A percentile compares a stretch with the other conserved stretches of the same genome.
Evolutionary conservation across 176 grass and related monocot species (phyloP).

Genomic region (Poa pratensis): DNA sequence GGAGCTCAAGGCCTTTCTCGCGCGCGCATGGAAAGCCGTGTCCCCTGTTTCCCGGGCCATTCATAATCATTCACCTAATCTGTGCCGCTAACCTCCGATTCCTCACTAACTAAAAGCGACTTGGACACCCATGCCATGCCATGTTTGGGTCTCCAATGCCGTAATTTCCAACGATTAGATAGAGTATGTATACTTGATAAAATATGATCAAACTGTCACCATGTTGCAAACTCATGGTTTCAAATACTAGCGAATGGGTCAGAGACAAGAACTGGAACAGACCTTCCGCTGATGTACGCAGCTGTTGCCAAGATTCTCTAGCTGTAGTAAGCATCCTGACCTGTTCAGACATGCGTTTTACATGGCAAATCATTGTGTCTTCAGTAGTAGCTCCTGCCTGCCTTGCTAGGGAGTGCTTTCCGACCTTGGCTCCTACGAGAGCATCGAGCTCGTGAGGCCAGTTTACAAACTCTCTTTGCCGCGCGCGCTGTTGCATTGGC

Average conservation of each 20-base stretch:
- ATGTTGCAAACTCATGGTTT: background rate
- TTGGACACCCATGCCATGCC: background rate
- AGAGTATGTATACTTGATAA: background rate
- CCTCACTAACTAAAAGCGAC: constrained; percentile 55
- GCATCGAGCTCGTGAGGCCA: background rate
- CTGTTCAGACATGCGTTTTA: constrained; percentile 19
- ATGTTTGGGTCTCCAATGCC: background rate
- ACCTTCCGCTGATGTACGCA: constrained; percentile 3
- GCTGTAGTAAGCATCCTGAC: background rate
- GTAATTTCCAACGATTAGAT: constrained; percentile 5
- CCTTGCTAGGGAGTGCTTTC: constrained; percentile 25
- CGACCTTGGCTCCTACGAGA: constrained; percentile 27
- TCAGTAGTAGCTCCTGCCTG: constrained; percentile 22
- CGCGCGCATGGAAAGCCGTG: constrained; percentile 66
- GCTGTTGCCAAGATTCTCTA: constrained; percentile 18
- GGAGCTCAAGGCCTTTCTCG: constrained; percentile 54
- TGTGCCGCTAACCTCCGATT: constrained; percentile 47
- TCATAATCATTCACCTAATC: constrained; percentile 3
- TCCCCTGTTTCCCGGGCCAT: constrained; percentile 72
- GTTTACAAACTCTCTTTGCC: background rate
- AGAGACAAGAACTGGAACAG: background rate
- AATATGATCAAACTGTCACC: background rate
- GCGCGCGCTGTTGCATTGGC: constrained; percentile 28
- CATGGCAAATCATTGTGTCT: constrained; percentile 42
- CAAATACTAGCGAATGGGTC: background rate